A percentile compares a stretch with the other conserved stretches of the same genome.
These are phyloP conservation scores for Xenoacremonium recifei DNA, from an alignment of 2,329 filamentous ascomycete genomes.

Conservation along the genomic window DNA sequence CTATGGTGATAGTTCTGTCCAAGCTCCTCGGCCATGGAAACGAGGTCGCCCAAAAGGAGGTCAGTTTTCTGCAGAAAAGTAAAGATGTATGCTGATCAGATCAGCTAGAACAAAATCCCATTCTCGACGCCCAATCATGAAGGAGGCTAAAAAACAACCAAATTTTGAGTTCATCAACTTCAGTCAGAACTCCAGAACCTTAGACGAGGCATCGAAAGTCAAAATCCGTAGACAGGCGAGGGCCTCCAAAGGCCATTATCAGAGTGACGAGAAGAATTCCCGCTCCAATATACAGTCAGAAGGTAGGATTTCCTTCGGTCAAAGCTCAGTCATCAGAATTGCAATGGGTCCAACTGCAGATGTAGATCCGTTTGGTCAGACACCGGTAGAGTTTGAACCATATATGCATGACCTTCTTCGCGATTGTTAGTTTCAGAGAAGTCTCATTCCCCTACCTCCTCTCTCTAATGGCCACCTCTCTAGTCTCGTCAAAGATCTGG, in stretches of 20 bases:
- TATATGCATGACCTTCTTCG: slow-evolving; percentile 2
- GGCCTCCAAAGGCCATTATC: no score
- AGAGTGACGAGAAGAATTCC: background rate
- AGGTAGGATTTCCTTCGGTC: background rate
- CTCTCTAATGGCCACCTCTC: no score
- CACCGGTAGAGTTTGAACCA: slow-evolving; percentile 1
- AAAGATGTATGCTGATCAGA: no score
- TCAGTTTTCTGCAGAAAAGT: background rate
- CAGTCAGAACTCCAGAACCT: background rate
- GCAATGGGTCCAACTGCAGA: background rate
- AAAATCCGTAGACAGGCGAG: slow-evolving; percentile 1
- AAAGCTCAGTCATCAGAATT: background rate
- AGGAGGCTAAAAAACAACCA: no score
- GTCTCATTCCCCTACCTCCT: background rate
- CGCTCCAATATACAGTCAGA: background rate
- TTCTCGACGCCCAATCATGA: no score
- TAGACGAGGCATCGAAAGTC: background rate
- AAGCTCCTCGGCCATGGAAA: slow-evolving; percentile 1
- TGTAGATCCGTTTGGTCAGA: background rate
- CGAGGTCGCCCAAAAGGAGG: slow-evolving; percentile 2
- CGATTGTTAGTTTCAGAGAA: background rate
- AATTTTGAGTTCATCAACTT: slow-evolving; percentile 1
- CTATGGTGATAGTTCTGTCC: background rate
- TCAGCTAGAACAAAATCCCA: no score
- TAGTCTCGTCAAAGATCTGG: slow-evolving; percentile 1